Evolutionary conservation across 1,284 basidiomycete genomes (phyloP), one percentile per base, ranked within the genome.

Genomic region (Spongispora temasekensis): DNA sequence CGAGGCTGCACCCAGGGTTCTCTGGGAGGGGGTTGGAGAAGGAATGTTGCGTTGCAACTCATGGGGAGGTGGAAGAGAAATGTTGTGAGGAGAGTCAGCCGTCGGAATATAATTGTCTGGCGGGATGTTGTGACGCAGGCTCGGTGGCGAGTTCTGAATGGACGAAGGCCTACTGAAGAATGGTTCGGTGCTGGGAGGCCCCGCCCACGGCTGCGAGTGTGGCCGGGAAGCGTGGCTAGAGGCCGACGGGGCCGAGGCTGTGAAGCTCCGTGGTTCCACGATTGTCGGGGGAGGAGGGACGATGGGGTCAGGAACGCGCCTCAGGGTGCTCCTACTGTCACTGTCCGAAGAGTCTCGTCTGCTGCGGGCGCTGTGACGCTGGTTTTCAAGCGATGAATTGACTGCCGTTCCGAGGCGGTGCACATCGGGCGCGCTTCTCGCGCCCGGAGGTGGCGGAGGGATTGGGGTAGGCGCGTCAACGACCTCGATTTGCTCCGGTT

Each of bases 11-110:
- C 59, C 67, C 53, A 64, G 30, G 2, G 66, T 68, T 15, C 21
- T 68, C 25, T 68, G 71, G 53, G 70, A 75, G n/a, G 68, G 69
- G 3, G 71, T 63, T 6, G 74, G 70, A 37, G 72, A 75, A 30
- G 72, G 62, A 32, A 72, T 59, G 40, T 4, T 56, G 46, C 68
- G 72, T 2, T 65, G 64, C 13, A 74, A 42, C 40, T 64, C 74
- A 23, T 76, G 68, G 8, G 72, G 72, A 5, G 71, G 71, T 23
- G 75, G 72, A 32, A 76, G 72, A 17, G 57, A 44, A 9, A 76
- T 74, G 12, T 57, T 57, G 21, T 64, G 62, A n/a, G 61, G 57
- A 4, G 59, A 34, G n/a, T 73, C 70, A 5, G 61, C 61, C 3
- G 46, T 64, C 4, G 72, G 72, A 54, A 74, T 76, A 48, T 60